Evolutionary conservation across 257 asterid species (phyloP), one percentile per base, ranked within the genome.

Genomic region (Knoxia roxburghii): DNA sequence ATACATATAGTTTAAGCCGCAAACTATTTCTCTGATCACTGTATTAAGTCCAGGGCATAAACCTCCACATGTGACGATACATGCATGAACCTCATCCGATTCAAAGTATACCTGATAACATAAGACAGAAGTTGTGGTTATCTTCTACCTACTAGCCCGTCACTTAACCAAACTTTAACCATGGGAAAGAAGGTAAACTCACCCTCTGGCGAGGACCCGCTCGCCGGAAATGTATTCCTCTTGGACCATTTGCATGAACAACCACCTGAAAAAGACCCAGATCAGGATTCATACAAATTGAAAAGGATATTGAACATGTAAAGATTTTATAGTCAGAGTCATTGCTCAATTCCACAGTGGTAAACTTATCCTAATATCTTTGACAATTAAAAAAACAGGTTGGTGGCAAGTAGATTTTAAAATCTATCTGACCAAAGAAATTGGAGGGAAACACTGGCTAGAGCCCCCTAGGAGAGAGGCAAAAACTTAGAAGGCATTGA

Each of bases 21-120:
- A 88, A 8, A 93, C 99, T 24, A 93, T 85, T 79, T 93, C 99
- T 73, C 98, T 81, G 72, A 86, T 89, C 65, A 92, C 97, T 6
- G 98, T 89, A 78, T 92, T 92, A 69, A 92, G 83, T 23, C 98
- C 98, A 13, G 97, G 98, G 78, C 98, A 92, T 77, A 92, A 75
- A 30, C 98, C 97, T 62, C 98, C 98, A 53, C 98, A 93, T 0
- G 97, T 93, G 57, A 93, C 96, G 24, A 93, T 93, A 72, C 98
- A 93, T 7, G 98, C 97, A 35, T 69, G 75, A 46, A 93, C 97
- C 43, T 90, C 97, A 37, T 93, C 97, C 0, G 96, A 70, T 69
- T 85, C 82, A 41, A 90, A 93, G 76, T 83, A 90, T 62, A 93
- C 88, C 98, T 93, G 90, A 66, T 70, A 72, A 40, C 39, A 67